A percentile compares a stretch with the other conserved stretches of the same genome.
These are phyloP conservation scores for Claviceps arundinis DNA, from an alignment of 2,329 filamentous ascomycete species.

Conservation along the genomic window DNA sequence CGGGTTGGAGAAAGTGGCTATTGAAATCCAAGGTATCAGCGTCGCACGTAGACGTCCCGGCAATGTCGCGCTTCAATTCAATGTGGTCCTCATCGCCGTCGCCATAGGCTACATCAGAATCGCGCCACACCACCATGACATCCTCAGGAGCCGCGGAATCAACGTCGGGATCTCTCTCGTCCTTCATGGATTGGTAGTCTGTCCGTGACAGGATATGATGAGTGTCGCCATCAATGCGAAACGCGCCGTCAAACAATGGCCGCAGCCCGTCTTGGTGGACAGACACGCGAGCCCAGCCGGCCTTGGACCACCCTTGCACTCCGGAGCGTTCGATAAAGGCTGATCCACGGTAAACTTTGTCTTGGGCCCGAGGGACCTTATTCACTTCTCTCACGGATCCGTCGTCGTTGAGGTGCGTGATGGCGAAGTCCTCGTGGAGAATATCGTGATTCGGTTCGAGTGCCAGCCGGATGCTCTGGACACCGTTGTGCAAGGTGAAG, in stretches of 20 bases:
- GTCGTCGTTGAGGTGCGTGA: slow-evolving; percentile 60
- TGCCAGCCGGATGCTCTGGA: slow-evolving; percentile 60
- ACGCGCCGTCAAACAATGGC: slow-evolving; percentile 83
- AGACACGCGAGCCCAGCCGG: slow-evolving; percentile 77
- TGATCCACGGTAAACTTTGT: slow-evolving; percentile 74
- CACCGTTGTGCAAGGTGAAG: slow-evolving; percentile 57
- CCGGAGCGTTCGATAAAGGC: slow-evolving; percentile 54
- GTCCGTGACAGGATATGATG: slow-evolving; percentile 73
- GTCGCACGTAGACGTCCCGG: slow-evolving; percentile 43
- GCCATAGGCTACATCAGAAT: slow-evolving; percentile 60
- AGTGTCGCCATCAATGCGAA: slow-evolving; percentile 66
- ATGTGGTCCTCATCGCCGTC: slow-evolving; percentile 25
- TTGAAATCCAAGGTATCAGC: slow-evolving; percentile 76
- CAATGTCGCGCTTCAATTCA: slow-evolving; percentile 50
- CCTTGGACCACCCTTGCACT: slow-evolving; percentile 56
- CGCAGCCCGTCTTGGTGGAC: slow-evolving; percentile 61
- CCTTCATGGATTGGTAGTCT: slow-evolving; percentile 61
- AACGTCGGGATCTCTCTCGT: slow-evolving; percentile 56
- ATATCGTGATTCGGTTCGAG: slow-evolving; percentile 89
- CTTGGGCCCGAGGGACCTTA: slow-evolving; percentile 54
- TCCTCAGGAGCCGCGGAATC: slow-evolving; percentile 43
- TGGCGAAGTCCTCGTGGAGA: slow-evolving; percentile 58
- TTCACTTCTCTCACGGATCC: slow-evolving; percentile 57
- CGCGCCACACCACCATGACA: slow-evolving; percentile 81
- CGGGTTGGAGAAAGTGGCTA: slow-evolving; percentile 55